A percentile compares a stretch with the other conserved stretches of the same genome.
Conservation (phyloP, 306 rosid species). For the Dicorynia guianensis region DNA sequence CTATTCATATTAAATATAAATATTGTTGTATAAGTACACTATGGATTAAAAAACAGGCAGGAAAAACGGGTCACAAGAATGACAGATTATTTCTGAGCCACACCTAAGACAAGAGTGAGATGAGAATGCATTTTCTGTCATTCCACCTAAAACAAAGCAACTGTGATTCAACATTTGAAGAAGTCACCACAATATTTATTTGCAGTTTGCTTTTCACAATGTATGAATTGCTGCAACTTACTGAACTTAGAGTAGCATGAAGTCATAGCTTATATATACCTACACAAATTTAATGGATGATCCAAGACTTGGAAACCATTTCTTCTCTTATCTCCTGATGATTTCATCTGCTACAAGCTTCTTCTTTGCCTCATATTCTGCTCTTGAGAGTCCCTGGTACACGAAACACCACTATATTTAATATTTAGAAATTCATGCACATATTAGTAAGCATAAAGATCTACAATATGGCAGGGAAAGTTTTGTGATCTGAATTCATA, state of each 20-base stretch:
- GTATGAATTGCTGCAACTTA: not conserved
- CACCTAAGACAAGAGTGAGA: too few species aligned
- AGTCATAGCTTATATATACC: conserved; percentile 57
- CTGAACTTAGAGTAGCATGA: conserved; percentile 16
- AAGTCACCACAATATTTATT: not conserved
- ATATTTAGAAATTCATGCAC: conserved; percentile 24
- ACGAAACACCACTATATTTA: conserved; percentile 32
- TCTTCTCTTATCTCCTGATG: conserved; percentile 76
- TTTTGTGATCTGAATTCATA: conserved; percentile 17
- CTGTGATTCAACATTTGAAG: too few species aligned
- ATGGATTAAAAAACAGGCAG: too few species aligned
- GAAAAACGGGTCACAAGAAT: too few species aligned
- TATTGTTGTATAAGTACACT: too few species aligned
- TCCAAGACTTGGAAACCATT: conserved; percentile 83
- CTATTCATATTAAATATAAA: too few species aligned
- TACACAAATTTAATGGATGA: conserved; percentile 81
- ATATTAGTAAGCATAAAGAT: conserved; percentile 10
- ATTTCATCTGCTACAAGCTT: conserved; percentile 80
- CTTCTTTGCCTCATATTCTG: conserved; percentile 86
- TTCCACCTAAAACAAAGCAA: too few species aligned
- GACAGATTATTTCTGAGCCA: too few species aligned
- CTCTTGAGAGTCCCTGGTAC: conserved; percentile 71
- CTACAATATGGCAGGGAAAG: conserved; percentile 21
- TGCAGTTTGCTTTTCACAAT: conserved; percentile 11
- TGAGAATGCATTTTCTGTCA: too few species aligned